Evolutionary conservation across 2,329 filamentous ascomycete species (phyloP).

Genomic region (Trichoderma breve): DNA sequence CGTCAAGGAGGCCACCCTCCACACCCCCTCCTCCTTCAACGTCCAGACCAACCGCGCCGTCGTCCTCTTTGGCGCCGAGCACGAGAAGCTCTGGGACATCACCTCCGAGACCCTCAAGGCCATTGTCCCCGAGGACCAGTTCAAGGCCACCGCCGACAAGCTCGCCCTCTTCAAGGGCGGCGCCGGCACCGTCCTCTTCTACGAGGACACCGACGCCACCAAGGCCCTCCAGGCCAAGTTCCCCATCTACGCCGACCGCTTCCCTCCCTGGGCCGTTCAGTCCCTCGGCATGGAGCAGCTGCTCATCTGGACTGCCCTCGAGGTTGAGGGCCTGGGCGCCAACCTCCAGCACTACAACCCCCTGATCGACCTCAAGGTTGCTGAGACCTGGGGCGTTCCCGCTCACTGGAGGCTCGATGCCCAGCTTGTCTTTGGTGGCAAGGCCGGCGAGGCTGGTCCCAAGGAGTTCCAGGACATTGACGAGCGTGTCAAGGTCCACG

Average conservation of each 20-base stretch:
- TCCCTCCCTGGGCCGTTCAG: slow-evolving; percentile 74
- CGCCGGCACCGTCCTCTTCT: slow-evolving; percentile 86
- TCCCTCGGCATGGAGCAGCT: slow-evolving; percentile 77
- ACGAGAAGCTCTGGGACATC: slow-evolving; percentile 85
- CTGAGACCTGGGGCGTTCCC: slow-evolving; percentile 67
- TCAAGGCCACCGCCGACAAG: slow-evolving; percentile 49
- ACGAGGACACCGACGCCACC: slow-evolving; percentile 71
- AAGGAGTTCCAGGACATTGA: slow-evolving; percentile 66
- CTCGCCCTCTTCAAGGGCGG: slow-evolving; percentile 62
- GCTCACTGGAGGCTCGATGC: slow-evolving; percentile 72
- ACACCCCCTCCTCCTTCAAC: slow-evolving; percentile 84
- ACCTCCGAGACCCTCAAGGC: slow-evolving; percentile 48
- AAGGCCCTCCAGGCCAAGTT: slow-evolving; percentile 66
- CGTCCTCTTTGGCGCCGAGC: slow-evolving; percentile 76
- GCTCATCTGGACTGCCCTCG: slow-evolving; percentile 76
- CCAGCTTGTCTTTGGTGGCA: slow-evolving; percentile 80
- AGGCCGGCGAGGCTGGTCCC: slow-evolving; percentile 53
- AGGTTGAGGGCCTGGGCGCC: slow-evolving; percentile 78
- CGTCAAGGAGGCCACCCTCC: slow-evolving; percentile 60
- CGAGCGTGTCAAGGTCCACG: slow-evolving; percentile 65
- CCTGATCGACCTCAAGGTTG: slow-evolving; percentile 71
- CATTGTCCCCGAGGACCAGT: slow-evolving; percentile 65
- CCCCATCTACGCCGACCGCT: slow-evolving; percentile 73
- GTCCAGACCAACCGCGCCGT: slow-evolving; percentile 77
- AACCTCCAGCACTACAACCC: slow-evolving; percentile 96